Evolutionary conservation across 2,329 filamentous ascomycete genomes (phyloP).

Genomic region (Epichloe coenophiala): DNA sequence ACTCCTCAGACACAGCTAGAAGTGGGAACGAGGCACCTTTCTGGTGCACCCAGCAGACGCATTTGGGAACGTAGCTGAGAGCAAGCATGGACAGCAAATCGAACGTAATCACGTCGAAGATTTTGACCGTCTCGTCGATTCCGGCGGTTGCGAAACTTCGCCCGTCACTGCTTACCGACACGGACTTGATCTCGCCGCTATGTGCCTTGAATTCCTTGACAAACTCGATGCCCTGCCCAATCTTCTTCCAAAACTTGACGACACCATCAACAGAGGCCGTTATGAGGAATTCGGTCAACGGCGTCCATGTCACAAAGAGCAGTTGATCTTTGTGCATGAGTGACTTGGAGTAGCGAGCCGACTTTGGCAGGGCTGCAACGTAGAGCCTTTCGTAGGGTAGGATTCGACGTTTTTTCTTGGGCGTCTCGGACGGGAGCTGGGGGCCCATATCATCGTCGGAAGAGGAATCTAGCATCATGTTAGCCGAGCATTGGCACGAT

Average conservation of each 20-base stretch:
- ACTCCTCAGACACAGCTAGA: conserved; percentile 68
- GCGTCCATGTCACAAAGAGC: conserved; percentile 76
- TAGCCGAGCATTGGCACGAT: not conserved
- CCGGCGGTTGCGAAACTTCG: conserved; percentile 88
- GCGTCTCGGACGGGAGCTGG: conserved; percentile 67
- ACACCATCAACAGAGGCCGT: conserved; percentile 90
- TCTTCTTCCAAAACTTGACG: conserved; percentile 99
- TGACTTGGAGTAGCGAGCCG: conserved; percentile 78
- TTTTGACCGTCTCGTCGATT: conserved; percentile 63
- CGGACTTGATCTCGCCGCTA: conserved; percentile 66
- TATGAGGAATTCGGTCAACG: conserved; percentile 85
- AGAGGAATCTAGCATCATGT: conserved; percentile 41
- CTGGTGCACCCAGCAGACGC: conserved; percentile 83
- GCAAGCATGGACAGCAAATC: conserved; percentile 72
- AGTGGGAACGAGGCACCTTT: conserved; percentile 78
- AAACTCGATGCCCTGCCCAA: conserved; percentile 80
- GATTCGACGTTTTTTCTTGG: conserved; percentile 81
- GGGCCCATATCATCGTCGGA: conserved; percentile 86
- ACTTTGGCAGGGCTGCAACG: conserved; percentile 72
- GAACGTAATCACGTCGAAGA: conserved; percentile 74
- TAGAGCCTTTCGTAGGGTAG: conserved; percentile 94
- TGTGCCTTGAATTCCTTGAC: conserved; percentile 97
- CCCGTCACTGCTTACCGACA: conserved; percentile 79
- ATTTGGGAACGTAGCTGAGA: conserved; percentile 62
- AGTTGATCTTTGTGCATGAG: conserved; percentile 98